Evolutionary conservation across 768 basidiomycete species (phyloP), one percentile per base, ranked within the genome.

Genomic region (Naganishia antarctica): DNA sequence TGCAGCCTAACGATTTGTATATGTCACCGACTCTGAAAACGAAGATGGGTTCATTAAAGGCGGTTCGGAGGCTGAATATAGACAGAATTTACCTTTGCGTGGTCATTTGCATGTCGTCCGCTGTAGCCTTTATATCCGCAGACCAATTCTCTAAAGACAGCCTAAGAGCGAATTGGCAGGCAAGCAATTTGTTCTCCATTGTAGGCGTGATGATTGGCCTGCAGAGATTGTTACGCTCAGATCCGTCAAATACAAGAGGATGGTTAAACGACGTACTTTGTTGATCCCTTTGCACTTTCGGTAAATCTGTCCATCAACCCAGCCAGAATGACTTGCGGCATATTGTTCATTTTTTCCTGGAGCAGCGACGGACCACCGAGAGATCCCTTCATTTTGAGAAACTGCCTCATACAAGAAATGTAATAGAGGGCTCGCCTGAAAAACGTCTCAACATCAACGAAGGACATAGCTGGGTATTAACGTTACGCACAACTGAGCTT

Each of bases 1-100:
- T 86, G 77, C 91, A 94, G 31, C 92, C 91, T 21, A 94, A 80
- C 0, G 86, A 84, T 75, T 83, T 88, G 81, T 90, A 92, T 18
- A 90, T 74, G n/a, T 80, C 73, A 67, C 84, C 84, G 43, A 88
- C 82, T 31, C 84, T 85, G 6, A 45, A 66, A 26, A 29, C 26
- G 6, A 25, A 23, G 8, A 43, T 21, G 9, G 28, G 64, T 40
- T 13, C 3, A 46, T 29, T 31, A 49, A 45, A 34, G 41, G 31
- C 26, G 8, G 15, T 37, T 50, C 46, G 11, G 1, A 5, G 13
- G 40, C 31, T 28, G 32, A 31, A 31, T 48, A 34, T 47, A 18
- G n/a, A 51, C 29, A 43, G 21, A 13, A 80, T 88, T 67, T 70
- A 94, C 92, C 84, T 85, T 6, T 80, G 58, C 12, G 82, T 71